Percentiles rank a stretch among this genome's conserved stretches.
phyloP scores from a whole-genome alignment of 495 filamentous ascomycete species.

The Ramalina intermedia region DNA sequence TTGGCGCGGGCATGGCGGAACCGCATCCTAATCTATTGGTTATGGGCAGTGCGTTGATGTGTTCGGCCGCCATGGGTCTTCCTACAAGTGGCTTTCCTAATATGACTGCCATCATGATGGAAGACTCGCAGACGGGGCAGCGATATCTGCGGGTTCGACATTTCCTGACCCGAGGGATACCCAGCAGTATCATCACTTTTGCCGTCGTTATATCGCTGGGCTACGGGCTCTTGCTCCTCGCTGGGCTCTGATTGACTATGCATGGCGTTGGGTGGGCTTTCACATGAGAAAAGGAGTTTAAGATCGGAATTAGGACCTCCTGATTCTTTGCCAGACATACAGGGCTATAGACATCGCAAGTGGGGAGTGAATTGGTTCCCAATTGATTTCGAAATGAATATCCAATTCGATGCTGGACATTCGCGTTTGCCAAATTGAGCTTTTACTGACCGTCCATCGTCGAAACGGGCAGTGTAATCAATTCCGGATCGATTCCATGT shows the following conservation, averaged over 20 bases:
- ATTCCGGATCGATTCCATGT: too few relatives aligned
- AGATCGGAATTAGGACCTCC: too few relatives aligned
- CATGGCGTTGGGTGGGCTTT: too few relatives aligned
- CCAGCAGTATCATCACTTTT: slow-evolving; percentile 67
- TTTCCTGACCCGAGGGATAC: slow-evolving; percentile 83
- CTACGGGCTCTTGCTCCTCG: slow-evolving; percentile 45
- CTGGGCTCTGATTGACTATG: slow-evolving; percentile 1
- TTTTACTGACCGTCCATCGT: too few relatives aligned
- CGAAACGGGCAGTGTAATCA: too few relatives aligned
- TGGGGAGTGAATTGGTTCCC: too few relatives aligned
- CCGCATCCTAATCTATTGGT: slow-evolving; percentile 91
- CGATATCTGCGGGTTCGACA: slow-evolving; percentile 85
- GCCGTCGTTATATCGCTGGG: slow-evolving; percentile 72
- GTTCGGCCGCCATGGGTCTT: slow-evolving; percentile 67
- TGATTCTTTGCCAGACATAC: too few relatives aligned
- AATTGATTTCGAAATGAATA: too few relatives aligned
- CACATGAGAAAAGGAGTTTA: too few relatives aligned
- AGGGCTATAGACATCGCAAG: too few relatives aligned
- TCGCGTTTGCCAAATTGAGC: too few relatives aligned
- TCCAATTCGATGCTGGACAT: too few relatives aligned
- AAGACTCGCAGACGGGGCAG: slow-evolving; percentile 80
- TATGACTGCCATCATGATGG: slow-evolving; percentile 99
- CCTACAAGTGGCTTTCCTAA: slow-evolving; percentile 96
- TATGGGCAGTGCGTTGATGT: slow-evolving; percentile 65
- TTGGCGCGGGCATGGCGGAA: slow-evolving; percentile 70